Conservation (phyloP, 148 eudicot species). For the Spergularia marina region DNA sequence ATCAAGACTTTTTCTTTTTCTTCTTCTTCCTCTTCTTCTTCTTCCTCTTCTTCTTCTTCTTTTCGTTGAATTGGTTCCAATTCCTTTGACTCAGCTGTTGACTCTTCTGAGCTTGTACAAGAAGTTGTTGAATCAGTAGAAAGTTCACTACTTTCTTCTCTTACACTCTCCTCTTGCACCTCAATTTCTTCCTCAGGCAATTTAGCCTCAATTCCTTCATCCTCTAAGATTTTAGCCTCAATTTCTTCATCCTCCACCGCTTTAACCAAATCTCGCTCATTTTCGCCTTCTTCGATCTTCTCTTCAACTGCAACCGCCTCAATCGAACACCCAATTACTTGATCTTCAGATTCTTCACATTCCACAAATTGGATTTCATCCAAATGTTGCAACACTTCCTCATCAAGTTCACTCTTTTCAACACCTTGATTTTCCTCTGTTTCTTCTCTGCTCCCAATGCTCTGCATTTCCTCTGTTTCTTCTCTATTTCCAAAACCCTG, state of each 20-base stretch:
- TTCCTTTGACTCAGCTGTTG: conserved; percentile 29
- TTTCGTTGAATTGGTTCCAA: conserved; percentile 7
- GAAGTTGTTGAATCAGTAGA: conserved; percentile 10
- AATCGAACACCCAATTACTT: conserved; percentile 1
- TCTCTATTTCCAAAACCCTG: not conserved
- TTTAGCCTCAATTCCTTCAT: not conserved
- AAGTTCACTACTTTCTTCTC: conserved; percentile 20
- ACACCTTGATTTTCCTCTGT: conserved; percentile 14
- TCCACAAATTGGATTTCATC: conserved; percentile 18
- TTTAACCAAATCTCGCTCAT: conserved; percentile 22
- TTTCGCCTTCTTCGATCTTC: conserved; percentile 23
- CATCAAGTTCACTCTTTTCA: not conserved
- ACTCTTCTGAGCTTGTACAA: conserved; percentile 18
- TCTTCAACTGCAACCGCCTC: conserved; percentile 22
- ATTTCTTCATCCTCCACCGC: not conserved
- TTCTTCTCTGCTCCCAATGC: conserved; percentile 10
- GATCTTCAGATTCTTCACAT: conserved; percentile 24
- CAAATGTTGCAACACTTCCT: not conserved
- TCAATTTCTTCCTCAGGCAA: not conserved
- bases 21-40: conserved; percentile 15
- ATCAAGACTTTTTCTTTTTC: not conserved
- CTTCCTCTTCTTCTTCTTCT: conserved; percentile 7
- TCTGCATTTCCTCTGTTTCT: not conserved
- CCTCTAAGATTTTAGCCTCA: conserved; percentile 1
- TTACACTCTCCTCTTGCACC: conserved; percentile 12